phyloP scores from a whole-genome alignment of 1,284 basidiomycete species.

The Lignosus rhinocerotis region DNA sequence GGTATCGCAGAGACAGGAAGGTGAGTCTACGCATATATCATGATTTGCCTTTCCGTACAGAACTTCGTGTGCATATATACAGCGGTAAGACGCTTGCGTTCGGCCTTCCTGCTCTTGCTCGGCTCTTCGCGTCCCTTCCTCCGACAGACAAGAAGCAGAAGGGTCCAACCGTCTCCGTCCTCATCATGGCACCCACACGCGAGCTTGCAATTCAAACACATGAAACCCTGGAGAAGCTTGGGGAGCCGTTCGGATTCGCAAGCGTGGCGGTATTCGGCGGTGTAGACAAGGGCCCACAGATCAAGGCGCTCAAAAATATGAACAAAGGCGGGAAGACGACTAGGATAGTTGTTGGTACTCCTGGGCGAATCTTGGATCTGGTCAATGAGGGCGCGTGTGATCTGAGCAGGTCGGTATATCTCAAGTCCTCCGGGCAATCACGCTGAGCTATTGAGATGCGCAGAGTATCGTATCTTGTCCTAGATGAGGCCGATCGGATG shows the following conservation, averaged over 20 bases:
- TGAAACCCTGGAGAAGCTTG: slow-evolving; percentile 78
- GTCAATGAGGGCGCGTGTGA: slow-evolving; percentile 84
- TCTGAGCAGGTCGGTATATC: slow-evolving; percentile 61
- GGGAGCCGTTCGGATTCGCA: slow-evolving; percentile 74
- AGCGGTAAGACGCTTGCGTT: slow-evolving; percentile 98
- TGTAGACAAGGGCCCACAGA: slow-evolving; percentile 85
- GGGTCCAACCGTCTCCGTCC: slow-evolving; percentile 59
- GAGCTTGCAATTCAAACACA: slow-evolving; percentile 96
- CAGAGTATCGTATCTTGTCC: slow-evolving; percentile 87
- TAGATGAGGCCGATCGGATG: slow-evolving; percentile 99
- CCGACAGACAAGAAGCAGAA: slow-evolving; percentile 35
- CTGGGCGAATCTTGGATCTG: slow-evolving; percentile 90
- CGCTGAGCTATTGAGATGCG: neutral
- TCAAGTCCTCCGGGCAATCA: neutral
- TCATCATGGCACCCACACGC: slow-evolving; percentile 92
- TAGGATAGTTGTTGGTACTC: slow-evolving; percentile 90
- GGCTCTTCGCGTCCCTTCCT: slow-evolving; percentile 48
- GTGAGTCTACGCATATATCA: slow-evolving; percentile 35
- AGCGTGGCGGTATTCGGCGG: slow-evolving; percentile 93
- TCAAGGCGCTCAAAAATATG: slow-evolving; percentile 55
- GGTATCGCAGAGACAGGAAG: slow-evolving; percentile 98
- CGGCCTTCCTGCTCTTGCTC: slow-evolving; percentile 85
- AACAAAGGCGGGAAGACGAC: slow-evolving; percentile 54
- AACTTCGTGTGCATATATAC: slow-evolving; percentile 13
- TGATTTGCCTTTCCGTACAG: neutral